Evolutionary conservation across 176 grass and related monocot genomes (phyloP).

Genomic region (Ensete ventricosum): DNA sequence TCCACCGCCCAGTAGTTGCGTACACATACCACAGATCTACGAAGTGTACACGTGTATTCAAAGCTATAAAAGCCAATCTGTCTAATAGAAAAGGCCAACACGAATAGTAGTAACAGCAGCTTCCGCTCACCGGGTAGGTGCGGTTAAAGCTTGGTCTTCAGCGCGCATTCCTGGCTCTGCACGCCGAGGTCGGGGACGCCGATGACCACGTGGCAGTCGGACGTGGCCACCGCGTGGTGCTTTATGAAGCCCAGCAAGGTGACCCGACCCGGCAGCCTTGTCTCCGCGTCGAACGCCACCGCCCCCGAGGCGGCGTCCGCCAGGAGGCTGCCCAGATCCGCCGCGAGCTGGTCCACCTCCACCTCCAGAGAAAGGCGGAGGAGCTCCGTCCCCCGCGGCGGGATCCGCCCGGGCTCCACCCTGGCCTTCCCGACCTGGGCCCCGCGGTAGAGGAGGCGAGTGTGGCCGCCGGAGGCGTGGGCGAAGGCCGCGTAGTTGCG

Average conservation of each 20-base stretch:
- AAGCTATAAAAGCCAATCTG: too few relatives aligned
- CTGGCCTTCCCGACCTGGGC: constrained; percentile 34
- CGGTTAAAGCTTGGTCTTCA: constrained; percentile 29
- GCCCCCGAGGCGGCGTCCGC: constrained; percentile 46
- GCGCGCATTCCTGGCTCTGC: constrained; percentile 50
- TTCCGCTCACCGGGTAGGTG: not conserved
- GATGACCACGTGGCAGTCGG: constrained; percentile 43
- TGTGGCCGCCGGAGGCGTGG: constrained; percentile 20
- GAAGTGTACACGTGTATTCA: too few relatives aligned
- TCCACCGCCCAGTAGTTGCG: too few relatives aligned
- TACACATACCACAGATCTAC: too few relatives aligned
- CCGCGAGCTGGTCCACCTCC: constrained; percentile 31
- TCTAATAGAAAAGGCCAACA: too few relatives aligned
- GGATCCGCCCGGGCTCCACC: constrained; percentile 37
- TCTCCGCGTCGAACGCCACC: constrained; percentile 53
- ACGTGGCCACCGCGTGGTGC: constrained; percentile 26
- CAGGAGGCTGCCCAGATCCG: constrained; percentile 24
- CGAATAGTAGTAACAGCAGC: not conserved
- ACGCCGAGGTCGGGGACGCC: constrained; percentile 50
- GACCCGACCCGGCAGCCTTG: constrained; percentile 40
- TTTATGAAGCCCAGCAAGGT: constrained; percentile 50
- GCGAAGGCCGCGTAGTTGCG: constrained; percentile 62
- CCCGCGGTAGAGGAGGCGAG: constrained; percentile 48
- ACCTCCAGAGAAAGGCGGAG: constrained; percentile 38
- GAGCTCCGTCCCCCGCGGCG: constrained; percentile 21